These are phyloP conservation scores for Candida xiaguanensis DNA, from an alignment of 805 yeast genomes.

Conservation along the genomic window DNA sequence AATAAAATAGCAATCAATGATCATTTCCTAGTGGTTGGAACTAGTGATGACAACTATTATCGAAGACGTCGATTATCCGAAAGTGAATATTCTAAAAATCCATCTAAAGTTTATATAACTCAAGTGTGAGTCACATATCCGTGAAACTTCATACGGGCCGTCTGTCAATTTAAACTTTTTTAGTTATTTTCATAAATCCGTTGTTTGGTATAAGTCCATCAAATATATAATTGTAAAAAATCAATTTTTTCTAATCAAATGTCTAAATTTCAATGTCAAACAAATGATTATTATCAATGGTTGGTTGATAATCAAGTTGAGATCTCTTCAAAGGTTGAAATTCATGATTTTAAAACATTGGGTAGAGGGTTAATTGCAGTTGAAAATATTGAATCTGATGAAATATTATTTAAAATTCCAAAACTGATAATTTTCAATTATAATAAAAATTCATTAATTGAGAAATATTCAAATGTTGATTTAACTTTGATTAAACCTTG, in stretches of 20 bases:
- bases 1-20: conserved; percentile 18
- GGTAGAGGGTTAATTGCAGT: conserved; percentile 78
- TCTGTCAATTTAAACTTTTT: not conserved
- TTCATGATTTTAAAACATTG: conserved; percentile 65
- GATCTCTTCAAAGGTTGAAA: conserved; percentile 53
- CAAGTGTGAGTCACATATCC: not conserved
- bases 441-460: conserved; percentile 48
- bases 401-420: conserved; percentile 68
- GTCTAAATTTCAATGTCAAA: not conserved
- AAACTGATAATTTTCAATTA: conserved; percentile 53
- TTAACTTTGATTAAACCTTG: conserved; percentile 55
- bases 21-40: conserved; percentile 30
- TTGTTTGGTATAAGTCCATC: not conserved
- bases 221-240: not conserved
- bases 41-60: conserved; percentile 43
- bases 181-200: not conserved
- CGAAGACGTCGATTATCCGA: conserved; percentile 14
- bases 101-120: conserved; percentile 18
- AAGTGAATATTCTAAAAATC: conserved; percentile 10
- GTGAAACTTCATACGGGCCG: not conserved
- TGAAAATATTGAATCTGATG: conserved; percentile 58
- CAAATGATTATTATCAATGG: conserved; percentile 26
- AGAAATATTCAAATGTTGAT: conserved; percentile 28
- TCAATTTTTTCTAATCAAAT: not conserved
- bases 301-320: conserved; percentile 29